These are phyloP conservation scores for Gossypium schwendimanii DNA, from an alignment of 441 rosid genomes.

Conservation along the genomic window DNA sequence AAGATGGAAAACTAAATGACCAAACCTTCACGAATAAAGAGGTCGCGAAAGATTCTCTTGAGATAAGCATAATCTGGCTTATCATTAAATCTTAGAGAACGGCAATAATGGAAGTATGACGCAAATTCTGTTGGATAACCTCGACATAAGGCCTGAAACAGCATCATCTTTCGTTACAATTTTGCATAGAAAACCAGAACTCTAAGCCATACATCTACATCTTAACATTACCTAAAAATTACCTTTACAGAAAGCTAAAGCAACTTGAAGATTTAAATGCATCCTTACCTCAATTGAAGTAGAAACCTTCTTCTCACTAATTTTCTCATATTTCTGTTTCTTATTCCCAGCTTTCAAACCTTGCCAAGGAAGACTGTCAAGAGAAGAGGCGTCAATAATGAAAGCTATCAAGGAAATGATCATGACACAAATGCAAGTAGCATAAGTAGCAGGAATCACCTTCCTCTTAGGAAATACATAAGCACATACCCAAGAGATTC, in stretches of 20 bases:
- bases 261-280: background rate
- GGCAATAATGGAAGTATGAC: constrained; percentile 92
- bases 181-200: background rate
- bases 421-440: constrained; percentile 11
- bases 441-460: constrained; percentile 36
- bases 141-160: constrained; percentile 69
- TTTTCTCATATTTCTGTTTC: constrained; percentile 96
- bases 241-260: constrained; percentile 34
- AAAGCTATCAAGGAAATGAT: constrained; percentile 6
- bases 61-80: constrained; percentile 92
- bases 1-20: constrained; percentile 20
- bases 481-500: constrained; percentile 98
- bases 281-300: constrained; percentile 82
- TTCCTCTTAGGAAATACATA: constrained; percentile 93
- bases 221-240: constrained; percentile 52
- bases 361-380: constrained; percentile 96
- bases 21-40: constrained; percentile 94
- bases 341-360: constrained; percentile 96
- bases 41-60: constrained; percentile 91
- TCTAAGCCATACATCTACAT: constrained; percentile 14
- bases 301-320: constrained; percentile 94
- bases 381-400: constrained; percentile 16
- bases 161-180: constrained; percentile 52
- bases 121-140: constrained; percentile 97
- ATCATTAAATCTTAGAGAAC: constrained; percentile 88